Conservation (phyloP, 2,329 filamentous ascomycete species). For the Hawksworthiomyces lignivorus region DNA sequence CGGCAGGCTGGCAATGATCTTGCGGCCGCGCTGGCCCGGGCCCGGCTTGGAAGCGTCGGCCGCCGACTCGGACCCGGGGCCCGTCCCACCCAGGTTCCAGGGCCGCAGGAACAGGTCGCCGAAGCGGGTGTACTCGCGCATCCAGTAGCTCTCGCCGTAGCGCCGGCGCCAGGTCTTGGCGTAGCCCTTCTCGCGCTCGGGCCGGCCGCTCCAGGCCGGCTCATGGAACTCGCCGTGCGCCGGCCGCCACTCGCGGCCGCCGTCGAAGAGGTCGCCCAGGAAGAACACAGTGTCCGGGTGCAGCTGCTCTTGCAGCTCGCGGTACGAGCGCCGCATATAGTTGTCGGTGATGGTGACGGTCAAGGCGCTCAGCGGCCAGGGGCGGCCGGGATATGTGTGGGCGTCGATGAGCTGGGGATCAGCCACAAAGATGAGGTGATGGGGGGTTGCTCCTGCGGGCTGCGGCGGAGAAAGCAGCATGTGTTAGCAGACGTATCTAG, state of each 20-base stretch:
- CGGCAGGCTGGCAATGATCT: constrained; percentile 76
- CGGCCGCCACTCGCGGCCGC: constrained; percentile 90
- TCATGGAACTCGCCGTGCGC: constrained; percentile 50
- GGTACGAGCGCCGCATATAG: constrained; percentile 78
- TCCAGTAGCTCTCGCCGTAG: constrained; percentile 79
- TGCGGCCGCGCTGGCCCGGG: constrained; percentile 58
- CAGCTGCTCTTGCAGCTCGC: constrained; percentile 64
- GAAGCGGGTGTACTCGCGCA: constrained; percentile 79
- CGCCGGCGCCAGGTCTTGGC: constrained; percentile 62
- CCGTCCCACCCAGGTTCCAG: constrained; percentile 51
- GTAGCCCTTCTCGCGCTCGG: constrained; percentile 42
- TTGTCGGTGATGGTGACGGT: constrained; percentile 68
- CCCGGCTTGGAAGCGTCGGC: constrained; percentile 33
- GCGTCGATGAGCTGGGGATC: constrained; percentile 91
- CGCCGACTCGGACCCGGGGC: too few species aligned
- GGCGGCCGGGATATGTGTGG: constrained; percentile 84
- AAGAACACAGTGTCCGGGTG: constrained; percentile 87
- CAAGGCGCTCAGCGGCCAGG: constrained; percentile 48
- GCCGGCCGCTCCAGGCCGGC: constrained; percentile 48
- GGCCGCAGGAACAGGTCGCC: constrained; percentile 73
- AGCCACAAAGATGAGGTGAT: constrained; percentile 76
- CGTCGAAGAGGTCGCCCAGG: constrained; percentile 90
- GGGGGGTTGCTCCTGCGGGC: constrained; percentile 71
- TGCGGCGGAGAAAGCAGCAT: constrained; percentile 27
- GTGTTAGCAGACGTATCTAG: too few species aligned